Percentiles rank a stretch among this genome's conserved stretches.
Conservation (phyloP, 176 grass and related monocot species). For the Canna indica region DNA sequence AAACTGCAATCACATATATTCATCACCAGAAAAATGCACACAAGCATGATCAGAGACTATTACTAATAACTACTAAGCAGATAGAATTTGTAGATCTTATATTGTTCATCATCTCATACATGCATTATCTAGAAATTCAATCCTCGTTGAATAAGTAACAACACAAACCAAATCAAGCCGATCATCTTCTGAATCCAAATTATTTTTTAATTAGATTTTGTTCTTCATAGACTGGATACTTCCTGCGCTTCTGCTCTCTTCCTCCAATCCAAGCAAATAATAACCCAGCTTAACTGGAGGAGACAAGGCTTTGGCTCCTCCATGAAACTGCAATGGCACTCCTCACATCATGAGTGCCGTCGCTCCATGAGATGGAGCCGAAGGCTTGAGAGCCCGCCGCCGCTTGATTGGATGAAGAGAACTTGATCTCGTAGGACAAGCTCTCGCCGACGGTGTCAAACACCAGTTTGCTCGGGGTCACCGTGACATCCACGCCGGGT, state of each 20-base stretch:
- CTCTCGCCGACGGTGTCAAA: constrained; percentile 40
- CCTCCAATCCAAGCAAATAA: neutral
- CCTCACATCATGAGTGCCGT: constrained; percentile 21
- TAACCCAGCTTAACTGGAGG: constrained; percentile 4
- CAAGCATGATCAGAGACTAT: too few species aligned
- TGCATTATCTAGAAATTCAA: too few species aligned
- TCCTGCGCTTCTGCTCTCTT: neutral
- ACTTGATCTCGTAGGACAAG: constrained; percentile 48
- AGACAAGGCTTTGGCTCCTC: constrained; percentile 6
- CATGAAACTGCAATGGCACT: constrained; percentile 22
- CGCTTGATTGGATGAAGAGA: constrained; percentile 25
- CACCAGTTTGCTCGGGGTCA: constrained; percentile 77
- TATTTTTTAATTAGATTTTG: too few species aligned
- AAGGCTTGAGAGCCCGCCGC: neutral
- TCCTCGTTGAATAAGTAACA: too few species aligned
- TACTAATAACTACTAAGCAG: neutral
- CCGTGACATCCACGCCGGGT: constrained; percentile 48
- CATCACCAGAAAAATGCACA: too few species aligned
- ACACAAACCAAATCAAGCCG: neutral
- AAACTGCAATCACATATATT: too few species aligned
- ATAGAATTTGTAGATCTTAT: neutral
- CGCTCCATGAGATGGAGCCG: constrained; percentile 35
- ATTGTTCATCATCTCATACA: neutral
- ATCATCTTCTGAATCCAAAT: neutral
- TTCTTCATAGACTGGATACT: neutral